Conservation (phyloP, 805 yeast species). For the Dipodascopsis uninucleata region DNA sequence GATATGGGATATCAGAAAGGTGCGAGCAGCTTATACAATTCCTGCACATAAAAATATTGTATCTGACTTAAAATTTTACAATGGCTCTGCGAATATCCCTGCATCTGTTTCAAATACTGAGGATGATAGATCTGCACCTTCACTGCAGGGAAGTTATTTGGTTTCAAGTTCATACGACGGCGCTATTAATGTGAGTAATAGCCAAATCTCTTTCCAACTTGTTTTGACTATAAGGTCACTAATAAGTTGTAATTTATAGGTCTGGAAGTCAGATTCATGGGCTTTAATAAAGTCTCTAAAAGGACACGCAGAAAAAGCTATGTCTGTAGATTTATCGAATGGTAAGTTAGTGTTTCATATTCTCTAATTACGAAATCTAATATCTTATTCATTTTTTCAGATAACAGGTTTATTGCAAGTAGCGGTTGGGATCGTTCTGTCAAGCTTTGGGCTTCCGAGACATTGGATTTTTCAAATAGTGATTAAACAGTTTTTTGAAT, state of each 20-base stretch:
- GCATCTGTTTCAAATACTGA: constrained; percentile 29
- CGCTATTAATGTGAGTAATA: constrained; percentile 42
- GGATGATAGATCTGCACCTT: constrained; percentile 36
- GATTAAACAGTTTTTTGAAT: neutral
- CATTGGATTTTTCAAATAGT: constrained; percentile 3
- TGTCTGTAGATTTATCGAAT: constrained; percentile 60
- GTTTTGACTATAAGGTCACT: neutral
- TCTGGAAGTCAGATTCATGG: constrained; percentile 75
- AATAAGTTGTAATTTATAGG: constrained; percentile 4
- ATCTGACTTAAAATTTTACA: constrained; percentile 57
- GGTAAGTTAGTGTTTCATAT: neutral
- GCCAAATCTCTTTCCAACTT: neutral
- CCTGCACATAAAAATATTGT: constrained; percentile 75
- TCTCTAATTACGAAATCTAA: neutral
- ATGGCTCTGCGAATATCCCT: constrained; percentile 29
- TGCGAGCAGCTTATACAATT: constrained; percentile 45
- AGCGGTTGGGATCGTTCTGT: constrained; percentile 85
- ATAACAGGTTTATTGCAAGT: constrained; percentile 48
- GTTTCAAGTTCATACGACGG: constrained; percentile 72
- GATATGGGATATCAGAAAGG: constrained; percentile 79
- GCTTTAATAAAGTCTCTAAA: constrained; percentile 47
- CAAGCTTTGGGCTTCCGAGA: constrained; percentile 51
- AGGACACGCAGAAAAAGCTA: constrained; percentile 64
- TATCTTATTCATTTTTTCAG: constrained; percentile 11
- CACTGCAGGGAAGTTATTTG: constrained; percentile 46